phyloP scores from a whole-genome alignment of 2,329 filamentous ascomycete species.

The Alternaria sp. region DNA sequence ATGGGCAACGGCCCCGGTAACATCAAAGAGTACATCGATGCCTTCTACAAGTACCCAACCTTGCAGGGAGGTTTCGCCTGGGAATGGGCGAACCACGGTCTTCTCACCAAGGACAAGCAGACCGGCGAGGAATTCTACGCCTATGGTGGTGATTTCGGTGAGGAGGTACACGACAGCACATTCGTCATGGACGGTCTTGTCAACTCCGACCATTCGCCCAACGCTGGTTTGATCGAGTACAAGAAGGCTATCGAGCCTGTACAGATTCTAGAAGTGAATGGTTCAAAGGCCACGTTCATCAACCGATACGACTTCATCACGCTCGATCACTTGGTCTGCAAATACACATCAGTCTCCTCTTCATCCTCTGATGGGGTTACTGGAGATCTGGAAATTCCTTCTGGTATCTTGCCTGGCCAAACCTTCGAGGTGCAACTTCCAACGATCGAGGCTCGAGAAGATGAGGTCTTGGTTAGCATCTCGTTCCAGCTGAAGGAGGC shows the following conservation, averaged over 20 bases:
- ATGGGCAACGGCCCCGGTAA: constrained; percentile 79
- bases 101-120: constrained; percentile 49
- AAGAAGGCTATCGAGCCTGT: constrained; percentile 55
- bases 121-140: constrained; percentile 50
- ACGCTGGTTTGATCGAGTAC: constrained; percentile 51
- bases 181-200: constrained; percentile 55
- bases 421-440: constrained; percentile 36
- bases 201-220: constrained; percentile 51
- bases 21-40: constrained; percentile 70
- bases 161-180: constrained; percentile 50
- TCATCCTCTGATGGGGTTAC: constrained; percentile 4
- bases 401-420: constrained; percentile 31
- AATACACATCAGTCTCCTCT: constrained; percentile 21
- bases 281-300: constrained; percentile 36
- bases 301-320: constrained; percentile 47
- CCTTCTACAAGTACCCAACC: constrained; percentile 65
- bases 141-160: constrained; percentile 54
- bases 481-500: constrained; percentile 43
- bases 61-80: constrained; percentile 67
- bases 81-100: constrained; percentile 56
- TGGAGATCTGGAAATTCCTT: constrained; percentile 32
- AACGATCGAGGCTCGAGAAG: constrained; percentile 12
- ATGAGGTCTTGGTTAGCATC: constrained; percentile 28
- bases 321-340: constrained; percentile 43
- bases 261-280: constrained; percentile 33